Percentiles rank a stretch among this genome's conserved stretches.
Conservation (phyloP, 2,329 filamentous ascomycete species). For the Fusarium sp. region DNA sequence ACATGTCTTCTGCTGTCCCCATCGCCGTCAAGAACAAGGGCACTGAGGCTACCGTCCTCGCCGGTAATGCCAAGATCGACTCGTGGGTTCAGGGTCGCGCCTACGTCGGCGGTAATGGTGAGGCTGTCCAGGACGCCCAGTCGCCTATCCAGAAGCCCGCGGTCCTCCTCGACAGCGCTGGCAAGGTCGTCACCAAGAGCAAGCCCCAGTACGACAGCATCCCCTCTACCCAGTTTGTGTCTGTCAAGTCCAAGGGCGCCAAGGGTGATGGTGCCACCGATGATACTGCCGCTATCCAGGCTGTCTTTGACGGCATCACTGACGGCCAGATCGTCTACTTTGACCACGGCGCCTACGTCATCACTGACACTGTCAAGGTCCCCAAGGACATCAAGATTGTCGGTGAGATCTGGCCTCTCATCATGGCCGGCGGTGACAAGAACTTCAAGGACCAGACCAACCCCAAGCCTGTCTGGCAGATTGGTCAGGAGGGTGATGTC, state of each 20-base stretch:
- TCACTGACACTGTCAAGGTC: conserved; percentile 77
- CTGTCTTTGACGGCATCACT: conserved; percentile 75
- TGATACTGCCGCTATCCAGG: conserved; percentile 87
- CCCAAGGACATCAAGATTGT: conserved; percentile 87
- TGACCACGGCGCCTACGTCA: conserved; percentile 78
- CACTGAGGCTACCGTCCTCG: conserved; percentile 71
- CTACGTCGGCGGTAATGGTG: conserved; percentile 65
- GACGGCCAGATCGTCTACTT: conserved; percentile 78
- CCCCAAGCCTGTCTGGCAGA: conserved; percentile 86
- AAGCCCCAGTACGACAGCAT: conserved; percentile 89
- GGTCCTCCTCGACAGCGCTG: conserved; percentile 71
- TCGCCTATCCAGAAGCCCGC: conserved; percentile 71
- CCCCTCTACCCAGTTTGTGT: conserved; percentile 78
- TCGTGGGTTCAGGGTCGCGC: conserved; percentile 85
- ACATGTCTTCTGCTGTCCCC: conserved; percentile 76
- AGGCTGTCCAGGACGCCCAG: conserved; percentile 70
- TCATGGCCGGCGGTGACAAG: conserved; percentile 81
- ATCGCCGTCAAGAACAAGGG: conserved; percentile 72
- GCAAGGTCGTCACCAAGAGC: conserved; percentile 82
- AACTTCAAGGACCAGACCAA: conserved; percentile 80
- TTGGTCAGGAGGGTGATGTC: conserved; percentile 81
- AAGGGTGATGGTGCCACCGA: conserved; percentile 90
- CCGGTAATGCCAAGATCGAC: conserved; percentile 75
- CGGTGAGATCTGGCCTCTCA: conserved; percentile 90
- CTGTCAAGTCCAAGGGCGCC: conserved; percentile 84